phyloP scores from a whole-genome alignment of 768 basidiomycete species.

The Termitomyces sp. region DNA sequence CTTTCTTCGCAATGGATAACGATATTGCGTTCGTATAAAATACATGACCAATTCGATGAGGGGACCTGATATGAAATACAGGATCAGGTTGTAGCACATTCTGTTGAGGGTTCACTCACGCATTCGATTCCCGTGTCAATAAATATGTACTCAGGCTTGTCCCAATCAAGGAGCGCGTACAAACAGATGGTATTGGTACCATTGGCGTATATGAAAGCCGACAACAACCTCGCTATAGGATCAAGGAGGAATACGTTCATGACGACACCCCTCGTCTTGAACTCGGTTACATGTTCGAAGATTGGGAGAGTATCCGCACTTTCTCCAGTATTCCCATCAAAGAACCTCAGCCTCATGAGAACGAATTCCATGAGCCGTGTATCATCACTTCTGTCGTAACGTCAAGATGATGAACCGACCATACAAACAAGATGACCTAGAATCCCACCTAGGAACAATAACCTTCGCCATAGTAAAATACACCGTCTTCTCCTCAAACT shows the following conservation, averaged over 20 bases:
- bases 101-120: slow-evolving; percentile 35
- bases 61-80: slow-evolving; percentile 34
- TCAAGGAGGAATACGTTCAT: slow-evolving; percentile 78
- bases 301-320: slow-evolving; percentile 33
- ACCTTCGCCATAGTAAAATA: slow-evolving; percentile 76
- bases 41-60: slow-evolving; percentile 77
- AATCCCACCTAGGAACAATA: slow-evolving; percentile 43
- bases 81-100: neutral
- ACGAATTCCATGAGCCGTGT: slow-evolving; percentile 65
- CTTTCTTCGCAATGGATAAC: slow-evolving; percentile 73
- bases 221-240: slow-evolving; percentile 51
- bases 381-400: slow-evolving; percentile 43
- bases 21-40: slow-evolving; percentile 57
- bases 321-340: slow-evolving; percentile 39
- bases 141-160: slow-evolving; percentile 59
- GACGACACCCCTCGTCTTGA: slow-evolving; percentile 61
- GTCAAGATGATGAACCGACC: slow-evolving; percentile 1
- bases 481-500: slow-evolving; percentile 65
- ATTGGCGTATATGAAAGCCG: slow-evolving; percentile 64
- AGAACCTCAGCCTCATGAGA: slow-evolving; percentile 63
- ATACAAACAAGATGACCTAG: neutral
- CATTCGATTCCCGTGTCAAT: slow-evolving; percentile 72
- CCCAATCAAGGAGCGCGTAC: slow-evolving; percentile 65
- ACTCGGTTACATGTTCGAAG: slow-evolving; percentile 57
- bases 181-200: slow-evolving; percentile 49